phyloP scores from a whole-genome alignment of 2,329 filamentous ascomycete species.

The Aspergillus sp. region DNA sequence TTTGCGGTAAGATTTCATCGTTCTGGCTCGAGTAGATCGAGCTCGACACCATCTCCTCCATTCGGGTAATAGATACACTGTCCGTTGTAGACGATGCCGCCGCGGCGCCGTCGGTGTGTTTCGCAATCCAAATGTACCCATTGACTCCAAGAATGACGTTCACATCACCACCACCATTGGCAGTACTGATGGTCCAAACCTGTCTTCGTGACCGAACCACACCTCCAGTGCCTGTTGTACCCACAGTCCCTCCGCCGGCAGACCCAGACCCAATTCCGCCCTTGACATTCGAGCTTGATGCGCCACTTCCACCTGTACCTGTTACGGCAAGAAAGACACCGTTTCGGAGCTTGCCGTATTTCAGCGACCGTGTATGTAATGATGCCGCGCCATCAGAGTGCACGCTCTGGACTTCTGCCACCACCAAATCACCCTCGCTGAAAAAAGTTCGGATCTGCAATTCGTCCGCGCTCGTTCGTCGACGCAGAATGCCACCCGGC shows the following conservation, averaged over 20 bases:
- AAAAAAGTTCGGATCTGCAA: constrained; percentile 98
- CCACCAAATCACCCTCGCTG: constrained; percentile 85
- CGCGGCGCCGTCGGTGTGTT: constrained; percentile 60
- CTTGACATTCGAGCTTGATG: constrained; percentile 33
- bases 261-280: constrained; percentile 29
- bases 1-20: constrained; percentile 70
- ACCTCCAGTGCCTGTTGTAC: constrained; percentile 67
- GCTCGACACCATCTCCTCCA: constrained; percentile 81
- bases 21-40: constrained; percentile 95
- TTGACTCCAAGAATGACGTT: constrained; percentile 92
- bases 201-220: constrained; percentile 81
- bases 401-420: constrained; percentile 90
- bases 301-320: constrained; percentile 68
- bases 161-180: constrained; percentile 53
- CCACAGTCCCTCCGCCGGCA: constrained; percentile 49
- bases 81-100: constrained; percentile 41
- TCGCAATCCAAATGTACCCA: constrained; percentile 92
- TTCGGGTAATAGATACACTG: constrained; percentile 66
- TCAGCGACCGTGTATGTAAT: constrained; percentile 82
- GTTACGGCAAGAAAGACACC: constrained; percentile 80
- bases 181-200: constrained; percentile 68
- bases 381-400: constrained; percentile 80
- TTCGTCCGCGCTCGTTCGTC: constrained; percentile 92
- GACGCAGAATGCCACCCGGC: constrained; percentile 84
- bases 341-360: constrained; percentile 94